Base-by-base conservation (phyloP, 2,329 filamentous ascomycete genomes). In the Seiridium unicorne region DNA sequence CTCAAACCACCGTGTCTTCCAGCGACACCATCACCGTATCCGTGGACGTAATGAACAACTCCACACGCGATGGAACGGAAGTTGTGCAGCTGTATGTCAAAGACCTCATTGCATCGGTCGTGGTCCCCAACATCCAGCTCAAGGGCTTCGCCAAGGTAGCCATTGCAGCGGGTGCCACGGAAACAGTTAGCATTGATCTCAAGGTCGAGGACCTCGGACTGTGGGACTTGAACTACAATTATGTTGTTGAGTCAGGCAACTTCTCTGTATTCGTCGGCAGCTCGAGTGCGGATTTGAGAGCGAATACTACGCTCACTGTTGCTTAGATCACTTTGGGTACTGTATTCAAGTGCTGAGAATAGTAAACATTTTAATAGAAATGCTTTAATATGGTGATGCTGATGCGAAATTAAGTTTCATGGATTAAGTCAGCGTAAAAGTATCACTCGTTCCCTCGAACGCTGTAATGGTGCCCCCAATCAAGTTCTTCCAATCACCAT, bases 401-500 rank as follows among this genome's bases (percentile, higher is more conserved):
- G 7, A 42, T 1, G 13, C 13, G 13, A 42, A 13, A 42, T 13
- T 13, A 42, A 42, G 38, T 13, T 7, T 13, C 38, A 42, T 32
- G 47, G 6, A 53, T 62, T 49, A 73, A 32, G 65, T 61, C 47
- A 79, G 58, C 18, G 68, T 75, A 73, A 89, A 90, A 57, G 73
- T 74, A 53, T 79, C 78, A 68, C 88, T 90, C 7, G 80, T 79
- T 0, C 90, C 91, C 65, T 90, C 85, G 77, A 96, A 95, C 3
- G 83, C 73, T 44, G 77, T 84, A 44, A 95, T 86, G 1, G 68
- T 73, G 0, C 85, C 87, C 1, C 81, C 84, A 35, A 84, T 70
- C 9, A 87, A 66, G 5, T 79, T 79, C 83, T 93, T 97, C 3
- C 86, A 80, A 75, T 97, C 93, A 0, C 94, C 94, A 74, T 88